Base-by-base conservation (phyloP, 202 grass and related monocot genomes). In the Saccharum hybrid region DNA sequence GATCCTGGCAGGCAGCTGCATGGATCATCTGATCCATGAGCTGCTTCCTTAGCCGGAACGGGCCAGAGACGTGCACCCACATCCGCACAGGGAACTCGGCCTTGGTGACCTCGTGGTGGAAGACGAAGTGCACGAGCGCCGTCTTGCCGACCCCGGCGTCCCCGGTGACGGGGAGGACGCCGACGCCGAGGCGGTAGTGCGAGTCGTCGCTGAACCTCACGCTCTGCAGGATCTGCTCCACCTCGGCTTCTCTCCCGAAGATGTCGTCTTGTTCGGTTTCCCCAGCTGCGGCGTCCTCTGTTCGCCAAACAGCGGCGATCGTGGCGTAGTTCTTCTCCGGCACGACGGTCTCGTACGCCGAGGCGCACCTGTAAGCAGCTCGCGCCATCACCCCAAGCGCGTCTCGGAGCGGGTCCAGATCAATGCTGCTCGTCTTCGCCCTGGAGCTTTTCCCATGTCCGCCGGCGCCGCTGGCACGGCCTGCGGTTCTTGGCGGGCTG, bases 71-170 rank as follows among this genome's bases (percentile, higher is more conserved):
- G 46, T 75, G 86, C 26, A 85, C 83, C 93, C 93, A 96, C 30
- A 46, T 51, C 49, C 77, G 82, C 7, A 78, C 3, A n/a, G 79
- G 7, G 34, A 96, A 96, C 38, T 84, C 59, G 2, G 49, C 15
- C 21, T 9, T 30, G 51, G 81, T 34, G 45, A 68, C 43, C 19
- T 74, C 42, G 8, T 93, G 74, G 64, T 91, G 81, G 82, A 83
- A 93, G 54, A 87, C 8, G 61, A 82, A 64, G n/a, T 74, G 77
- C 70, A 54, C 84, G 10, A 96, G 77, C 40, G 86, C 80, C 19
- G 93, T 89, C 76, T 96, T 96, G 31, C 90, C 90, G 8, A 86
- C 48, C 10, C 93, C 90, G 13, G 82, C 63, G 6, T 81, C 42
- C 6, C 88, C 93, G 51, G 86, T 57, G 26, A 92, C 54, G 1